Evolutionary conservation across 306 rosid genomes (phyloP).

Genomic region (Fagus crenata): DNA sequence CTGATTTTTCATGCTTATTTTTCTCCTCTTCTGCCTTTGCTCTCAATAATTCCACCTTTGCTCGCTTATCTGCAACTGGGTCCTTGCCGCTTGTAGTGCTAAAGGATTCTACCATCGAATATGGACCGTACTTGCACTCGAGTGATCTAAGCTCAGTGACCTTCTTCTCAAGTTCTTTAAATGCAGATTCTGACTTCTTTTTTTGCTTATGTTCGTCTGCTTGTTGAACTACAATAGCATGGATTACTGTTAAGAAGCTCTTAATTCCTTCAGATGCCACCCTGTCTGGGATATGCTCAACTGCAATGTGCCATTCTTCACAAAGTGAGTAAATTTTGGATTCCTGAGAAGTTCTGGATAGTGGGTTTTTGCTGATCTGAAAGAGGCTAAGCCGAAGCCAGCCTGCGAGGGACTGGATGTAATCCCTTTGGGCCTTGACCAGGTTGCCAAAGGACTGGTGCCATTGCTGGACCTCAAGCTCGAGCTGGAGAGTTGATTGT

Average conservation of each 20-base stretch:
- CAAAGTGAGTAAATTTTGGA: slow-evolving; percentile 81
- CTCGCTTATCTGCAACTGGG: slow-evolving; percentile 65
- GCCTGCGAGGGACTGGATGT: slow-evolving; percentile 76
- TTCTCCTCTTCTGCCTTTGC: slow-evolving; percentile 85
- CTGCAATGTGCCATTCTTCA: slow-evolving; percentile 83
- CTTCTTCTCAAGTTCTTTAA: slow-evolving; percentile 82
- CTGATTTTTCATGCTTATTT: slow-evolving; percentile 69
- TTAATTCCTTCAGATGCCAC: slow-evolving; percentile 94
- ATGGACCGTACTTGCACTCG: slow-evolving; percentile 73
- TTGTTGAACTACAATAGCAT: slow-evolving; percentile 88
- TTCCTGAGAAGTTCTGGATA: slow-evolving; percentile 54
- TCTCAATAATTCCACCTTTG: slow-evolving; percentile 63
- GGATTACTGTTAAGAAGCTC: slow-evolving; percentile 76
- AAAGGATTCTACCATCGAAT: slow-evolving; percentile 50
- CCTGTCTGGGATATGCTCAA: slow-evolving; percentile 80
- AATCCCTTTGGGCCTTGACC: slow-evolving; percentile 76
- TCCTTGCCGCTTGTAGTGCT: slow-evolving; percentile 38
- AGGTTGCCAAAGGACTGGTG: slow-evolving; percentile 80
- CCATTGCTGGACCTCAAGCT: slow-evolving; percentile 94
- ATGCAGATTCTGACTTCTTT: slow-evolving; percentile 65
- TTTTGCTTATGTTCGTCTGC: slow-evolving; percentile 76
- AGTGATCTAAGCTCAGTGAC: slow-evolving; percentile 63
- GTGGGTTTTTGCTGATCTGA: slow-evolving; percentile 62
- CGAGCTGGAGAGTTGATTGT: slow-evolving; percentile 89
- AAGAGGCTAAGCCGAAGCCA: slow-evolving; percentile 95